Conservation (phyloP, 805 yeast genomes). For the Sungouiella thailandica region DNA sequence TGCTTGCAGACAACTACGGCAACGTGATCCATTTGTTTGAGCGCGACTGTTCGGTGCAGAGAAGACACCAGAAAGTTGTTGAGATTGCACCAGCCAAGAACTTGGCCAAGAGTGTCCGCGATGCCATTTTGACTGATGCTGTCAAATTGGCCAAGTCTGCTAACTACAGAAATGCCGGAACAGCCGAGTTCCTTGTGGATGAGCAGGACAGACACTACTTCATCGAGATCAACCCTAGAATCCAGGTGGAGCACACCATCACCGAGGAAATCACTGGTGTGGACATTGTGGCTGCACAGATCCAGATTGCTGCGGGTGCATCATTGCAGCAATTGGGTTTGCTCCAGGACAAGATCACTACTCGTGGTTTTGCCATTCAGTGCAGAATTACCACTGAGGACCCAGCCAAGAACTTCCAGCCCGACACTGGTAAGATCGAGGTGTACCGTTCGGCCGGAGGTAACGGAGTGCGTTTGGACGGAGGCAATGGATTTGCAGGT, state of each 20-base stretch:
- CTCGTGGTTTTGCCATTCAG: slow-evolving; percentile 97
- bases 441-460: slow-evolving; percentile 99
- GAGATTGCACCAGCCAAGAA: slow-evolving; percentile 98
- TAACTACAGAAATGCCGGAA: slow-evolving; percentile 94
- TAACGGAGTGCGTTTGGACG: slow-evolving; percentile 97
- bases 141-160: slow-evolving; percentile 86
- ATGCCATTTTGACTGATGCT: slow-evolving; percentile 91
- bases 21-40: slow-evolving; percentile 94
- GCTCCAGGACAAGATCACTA: slow-evolving; percentile 89
- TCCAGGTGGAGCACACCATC: slow-evolving; percentile 96
- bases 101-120: slow-evolving; percentile 75
- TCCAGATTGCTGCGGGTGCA: slow-evolving; percentile 98
- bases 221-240: slow-evolving; percentile 97
- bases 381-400: slow-evolving; percentile 99
- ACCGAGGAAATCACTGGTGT: slow-evolving; percentile 99
- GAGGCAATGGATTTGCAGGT: slow-evolving; percentile 98
- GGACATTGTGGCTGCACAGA: slow-evolving; percentile 96
- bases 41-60: slow-evolving; percentile 99
- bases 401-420: slow-evolving; percentile 94
- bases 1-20: slow-evolving; percentile 89
- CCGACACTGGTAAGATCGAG: slow-evolving; percentile 97
- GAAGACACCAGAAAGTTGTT: slow-evolving; percentile 98
- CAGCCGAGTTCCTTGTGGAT: slow-evolving; percentile 96
- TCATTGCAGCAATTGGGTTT: slow-evolving; percentile 86
- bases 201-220: slow-evolving; percentile 91